These are phyloP conservation scores for Mucor ambiguus DNA, from an alignment of 371 early-diverging fungal genomes.

Conservation along the genomic window DNA sequence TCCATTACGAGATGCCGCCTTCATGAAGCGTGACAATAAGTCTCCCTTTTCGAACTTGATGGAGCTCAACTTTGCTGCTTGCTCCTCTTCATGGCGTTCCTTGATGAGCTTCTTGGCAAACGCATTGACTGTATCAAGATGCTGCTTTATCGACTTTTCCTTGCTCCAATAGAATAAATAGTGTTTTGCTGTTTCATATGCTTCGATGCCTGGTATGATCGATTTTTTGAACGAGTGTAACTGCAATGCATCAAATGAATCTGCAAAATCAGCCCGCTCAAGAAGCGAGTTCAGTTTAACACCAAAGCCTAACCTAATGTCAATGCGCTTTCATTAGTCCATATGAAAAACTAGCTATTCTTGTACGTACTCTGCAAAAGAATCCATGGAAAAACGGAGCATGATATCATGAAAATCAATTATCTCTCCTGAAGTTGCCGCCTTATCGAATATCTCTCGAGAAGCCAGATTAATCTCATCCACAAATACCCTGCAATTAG, in stretches of 20 bases:
- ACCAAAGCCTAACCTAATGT: slow-evolving; percentile 35
- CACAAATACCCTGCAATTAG: slow-evolving; percentile 46
- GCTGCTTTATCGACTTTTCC: slow-evolving; percentile 34
- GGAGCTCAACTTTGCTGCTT: slow-evolving; percentile 11
- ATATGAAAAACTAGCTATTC: too few relatives aligned
- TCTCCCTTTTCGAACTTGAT: slow-evolving; percentile 41
- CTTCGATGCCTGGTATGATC: slow-evolving; percentile 24
- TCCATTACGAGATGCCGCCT: slow-evolving; percentile 54
- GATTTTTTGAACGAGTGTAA: slow-evolving; percentile 10
- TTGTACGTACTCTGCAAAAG: slow-evolving; percentile 54
- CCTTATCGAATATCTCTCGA: slow-evolving; percentile 38
- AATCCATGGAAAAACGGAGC: slow-evolving; percentile 57
- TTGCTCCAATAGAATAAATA: neutral
- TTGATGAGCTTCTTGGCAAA: slow-evolving; percentile 52
- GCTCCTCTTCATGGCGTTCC: slow-evolving; percentile 32
- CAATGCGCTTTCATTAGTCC: too few relatives aligned
- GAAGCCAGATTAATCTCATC: slow-evolving; percentile 41
- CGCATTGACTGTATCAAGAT: slow-evolving; percentile 42
- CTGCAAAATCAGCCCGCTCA: slow-evolving; percentile 41
- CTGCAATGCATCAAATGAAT: slow-evolving; percentile 54
- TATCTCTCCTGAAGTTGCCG: slow-evolving; percentile 23
- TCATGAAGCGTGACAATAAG: slow-evolving; percentile 63
- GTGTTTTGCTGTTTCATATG: slow-evolving; percentile 2
- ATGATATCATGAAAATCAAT: slow-evolving; percentile 55
- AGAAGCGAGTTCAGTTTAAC: slow-evolving; percentile 26